Percentiles rank a stretch among this genome's conserved stretches.
Conservation (phyloP, 345 rosid species). For the Ceriops decandra region DNA sequence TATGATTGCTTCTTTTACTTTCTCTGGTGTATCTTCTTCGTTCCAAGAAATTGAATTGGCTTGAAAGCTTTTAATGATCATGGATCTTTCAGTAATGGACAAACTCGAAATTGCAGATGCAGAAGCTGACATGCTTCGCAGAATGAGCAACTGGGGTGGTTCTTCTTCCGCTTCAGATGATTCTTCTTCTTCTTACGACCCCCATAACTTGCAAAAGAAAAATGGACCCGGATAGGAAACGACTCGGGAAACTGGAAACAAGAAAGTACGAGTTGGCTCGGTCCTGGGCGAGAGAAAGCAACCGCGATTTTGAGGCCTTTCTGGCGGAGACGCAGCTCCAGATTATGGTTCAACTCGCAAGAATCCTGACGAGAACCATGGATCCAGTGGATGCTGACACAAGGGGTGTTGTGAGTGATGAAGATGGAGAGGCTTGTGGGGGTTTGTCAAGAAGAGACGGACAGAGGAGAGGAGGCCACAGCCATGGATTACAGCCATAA, state of each 20-base stretch:
- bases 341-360: constrained; percentile 1
- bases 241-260: not conserved
- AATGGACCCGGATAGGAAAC: not conserved
- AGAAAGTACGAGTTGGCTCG: constrained; percentile 1
- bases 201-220: not conserved
- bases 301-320: not conserved
- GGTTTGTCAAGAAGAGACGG: constrained; percentile 3
- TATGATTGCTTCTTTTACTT: no score
- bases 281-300: not conserved
- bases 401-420: not conserved
- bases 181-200: not conserved
- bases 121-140: constrained; percentile 5
- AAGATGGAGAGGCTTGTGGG: constrained; percentile 7
- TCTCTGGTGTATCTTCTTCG: no score
- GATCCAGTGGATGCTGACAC: not conserved
- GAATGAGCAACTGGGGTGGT: not conserved
- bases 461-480: not conserved
- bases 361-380: not conserved
- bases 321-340: not conserved
- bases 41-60: no score
- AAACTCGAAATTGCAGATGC: not conserved
- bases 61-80: no score
- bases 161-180: not conserved
- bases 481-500: constrained; percentile 11
- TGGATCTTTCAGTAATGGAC: not conserved